Conservation (phyloP, 2,329 filamentous ascomycete genomes). For the Aureobasidium subglaciale region DNA sequence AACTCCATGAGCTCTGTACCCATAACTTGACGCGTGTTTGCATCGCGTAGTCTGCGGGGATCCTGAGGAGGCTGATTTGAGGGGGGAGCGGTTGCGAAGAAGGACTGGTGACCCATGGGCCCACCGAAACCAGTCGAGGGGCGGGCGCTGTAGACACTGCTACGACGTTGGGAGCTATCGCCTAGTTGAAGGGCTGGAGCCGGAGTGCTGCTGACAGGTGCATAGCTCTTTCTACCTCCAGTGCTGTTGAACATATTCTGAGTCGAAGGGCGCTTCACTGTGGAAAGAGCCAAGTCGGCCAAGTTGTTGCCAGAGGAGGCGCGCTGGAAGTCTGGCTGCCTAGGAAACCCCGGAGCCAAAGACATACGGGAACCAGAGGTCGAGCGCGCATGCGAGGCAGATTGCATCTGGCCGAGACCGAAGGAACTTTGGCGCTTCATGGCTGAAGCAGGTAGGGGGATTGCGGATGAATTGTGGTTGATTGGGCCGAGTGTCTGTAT, state of each 20-base stretch:
- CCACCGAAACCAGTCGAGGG: conserved; percentile 56
- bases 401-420: conserved; percentile 57
- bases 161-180: conserved; percentile 59
- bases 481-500: conserved; percentile 76
- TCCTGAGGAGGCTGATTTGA: conserved; percentile 78
- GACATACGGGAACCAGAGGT: conserved; percentile 79
- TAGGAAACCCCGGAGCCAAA: conserved; percentile 74
- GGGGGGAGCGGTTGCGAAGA: conserved; percentile 82
- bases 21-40: conserved; percentile 71
- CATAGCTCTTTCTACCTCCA: conserved; percentile 63
- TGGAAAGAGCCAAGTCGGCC: conserved; percentile 71
- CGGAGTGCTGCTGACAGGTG: conserved; percentile 50
- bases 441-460: conserved; percentile 85
- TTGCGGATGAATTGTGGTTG: conserved; percentile 66
- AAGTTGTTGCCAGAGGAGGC: conserved; percentile 69
- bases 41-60: conserved; percentile 76
- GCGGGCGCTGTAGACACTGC: conserved; percentile 57
- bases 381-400: conserved; percentile 69
- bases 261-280: conserved; percentile 76
- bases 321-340: conserved; percentile 79
- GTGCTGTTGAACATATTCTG: conserved; percentile 54
- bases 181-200: conserved; percentile 36
- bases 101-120: conserved; percentile 73
- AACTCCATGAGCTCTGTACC: conserved; percentile 88
- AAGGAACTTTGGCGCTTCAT: conserved; percentile 88